These are phyloP conservation scores for Globisporangium canariense DNA, from an alignment of 352 stramenopile genomes.

Conservation along the genomic window DNA sequence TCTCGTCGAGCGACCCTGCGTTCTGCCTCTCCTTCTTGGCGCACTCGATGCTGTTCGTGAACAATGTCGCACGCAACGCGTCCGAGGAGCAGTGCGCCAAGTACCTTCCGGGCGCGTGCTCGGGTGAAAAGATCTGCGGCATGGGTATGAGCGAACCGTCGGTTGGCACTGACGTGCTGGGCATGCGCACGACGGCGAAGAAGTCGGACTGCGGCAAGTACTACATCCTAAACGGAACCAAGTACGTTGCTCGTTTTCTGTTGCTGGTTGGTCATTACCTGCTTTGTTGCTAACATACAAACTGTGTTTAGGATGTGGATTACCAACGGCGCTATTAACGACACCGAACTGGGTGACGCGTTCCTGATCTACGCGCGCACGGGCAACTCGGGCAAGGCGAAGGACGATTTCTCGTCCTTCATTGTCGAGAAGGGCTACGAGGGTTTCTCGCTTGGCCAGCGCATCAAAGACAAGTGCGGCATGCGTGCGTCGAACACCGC, in stretches of 20 bases:
- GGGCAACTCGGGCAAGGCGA: constrained; percentile 76
- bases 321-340: constrained; percentile 98
- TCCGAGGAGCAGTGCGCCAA: constrained; percentile 84
- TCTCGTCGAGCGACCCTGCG: constrained; percentile 96
- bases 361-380: constrained; percentile 99
- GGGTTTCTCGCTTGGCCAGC: constrained; percentile 96
- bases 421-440: constrained; percentile 96
- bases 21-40: constrained; percentile 98
- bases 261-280: background rate
- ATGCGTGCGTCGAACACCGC: constrained; percentile 97
- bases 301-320: constrained; percentile 95
- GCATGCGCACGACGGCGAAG: constrained; percentile 94
- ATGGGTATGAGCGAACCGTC: constrained; percentile 99
- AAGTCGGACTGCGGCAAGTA: constrained; percentile 82
- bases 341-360: constrained; percentile 93
- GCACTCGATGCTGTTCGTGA: constrained; percentile 93
- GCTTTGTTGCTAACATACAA: background rate
- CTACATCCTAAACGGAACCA: constrained; percentile 89
- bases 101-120: constrained; percentile 91
- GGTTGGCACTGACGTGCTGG: constrained; percentile 93
- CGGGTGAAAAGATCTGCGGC: constrained; percentile 93
- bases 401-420: constrained; percentile 96
- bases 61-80: constrained; percentile 91
- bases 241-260: constrained; percentile 33
- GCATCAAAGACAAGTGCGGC: constrained; percentile 98